Evolutionary conservation across 768 basidiomycete genomes (phyloP).

Genomic region (Suillus lakei): DNA sequence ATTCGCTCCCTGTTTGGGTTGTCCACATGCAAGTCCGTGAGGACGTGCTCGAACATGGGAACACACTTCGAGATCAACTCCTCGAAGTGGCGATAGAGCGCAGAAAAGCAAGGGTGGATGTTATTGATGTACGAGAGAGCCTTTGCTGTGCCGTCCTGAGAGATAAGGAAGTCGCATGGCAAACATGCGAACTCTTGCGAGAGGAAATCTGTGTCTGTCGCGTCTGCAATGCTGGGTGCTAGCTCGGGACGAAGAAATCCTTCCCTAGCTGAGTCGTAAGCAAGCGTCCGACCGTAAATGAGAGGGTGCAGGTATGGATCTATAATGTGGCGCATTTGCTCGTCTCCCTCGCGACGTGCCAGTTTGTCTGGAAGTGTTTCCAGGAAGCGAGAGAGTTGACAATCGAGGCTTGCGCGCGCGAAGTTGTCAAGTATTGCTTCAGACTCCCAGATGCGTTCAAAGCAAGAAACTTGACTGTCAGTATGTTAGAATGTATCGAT

Average conservation of each 20-base stretch:
- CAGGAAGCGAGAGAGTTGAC: constrained; percentile 28
- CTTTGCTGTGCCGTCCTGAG: constrained; percentile 30
- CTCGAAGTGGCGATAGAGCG: constrained; percentile 39
- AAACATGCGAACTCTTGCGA: constrained; percentile 45
- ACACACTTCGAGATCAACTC: constrained; percentile 41
- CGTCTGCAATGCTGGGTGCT: constrained; percentile 24
- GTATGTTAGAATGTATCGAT: not conserved
- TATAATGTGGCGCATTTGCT: constrained; percentile 35
- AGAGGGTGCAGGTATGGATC: constrained; percentile 46
- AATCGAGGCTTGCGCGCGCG: constrained; percentile 21
- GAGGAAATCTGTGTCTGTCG: constrained; percentile 43
- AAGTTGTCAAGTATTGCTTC: constrained; percentile 26
- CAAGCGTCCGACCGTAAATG: constrained; percentile 46
- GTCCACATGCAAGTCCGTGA: constrained; percentile 56
- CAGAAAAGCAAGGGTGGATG: constrained; percentile 41
- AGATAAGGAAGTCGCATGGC: constrained; percentile 49
- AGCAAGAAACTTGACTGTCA: constrained; percentile 56
- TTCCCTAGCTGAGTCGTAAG: constrained; percentile 29
- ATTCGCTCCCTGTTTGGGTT: constrained; percentile 51
- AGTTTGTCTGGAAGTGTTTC: constrained; percentile 7
- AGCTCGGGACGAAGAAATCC: constrained; percentile 29
- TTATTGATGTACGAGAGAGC: constrained; percentile 61
- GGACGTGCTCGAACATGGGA: constrained; percentile 55
- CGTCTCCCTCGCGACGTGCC: constrained; percentile 19
- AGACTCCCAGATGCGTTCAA: constrained; percentile 59